Percentiles rank a stretch among this genome's conserved stretches.
Evolutionary conservation across 768 basidiomycete genomes (phyloP).

Genomic region (Royoungia palumana): DNA sequence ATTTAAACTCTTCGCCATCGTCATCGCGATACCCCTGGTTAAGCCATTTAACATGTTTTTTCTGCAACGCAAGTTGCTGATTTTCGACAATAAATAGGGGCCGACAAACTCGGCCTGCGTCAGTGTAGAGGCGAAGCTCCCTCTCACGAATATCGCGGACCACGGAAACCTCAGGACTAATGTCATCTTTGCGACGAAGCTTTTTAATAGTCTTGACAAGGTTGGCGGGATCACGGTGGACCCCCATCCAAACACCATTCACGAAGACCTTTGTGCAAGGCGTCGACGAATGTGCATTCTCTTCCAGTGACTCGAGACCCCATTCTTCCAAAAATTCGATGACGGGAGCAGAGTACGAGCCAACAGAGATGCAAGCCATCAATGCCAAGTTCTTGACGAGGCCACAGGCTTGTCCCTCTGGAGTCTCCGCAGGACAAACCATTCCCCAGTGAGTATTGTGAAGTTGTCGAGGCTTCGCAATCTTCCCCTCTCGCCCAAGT

Average conservation of each 20-base stretch:
- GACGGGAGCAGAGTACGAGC: slow-evolving; percentile 91
- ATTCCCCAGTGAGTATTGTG: slow-evolving; percentile 99
- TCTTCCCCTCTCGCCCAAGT: slow-evolving; percentile 96
- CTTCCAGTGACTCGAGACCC: slow-evolving; percentile 93
- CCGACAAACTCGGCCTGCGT: slow-evolving; percentile 94
- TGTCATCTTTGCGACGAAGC: slow-evolving; percentile 89
- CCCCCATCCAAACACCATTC: slow-evolving; percentile 99
- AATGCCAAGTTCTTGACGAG: slow-evolving; percentile 97
- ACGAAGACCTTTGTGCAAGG: slow-evolving; percentile 96
- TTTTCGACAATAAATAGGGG: slow-evolving; percentile 96
- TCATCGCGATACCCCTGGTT: slow-evolving; percentile 55
- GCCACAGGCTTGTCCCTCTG: slow-evolving; percentile 99
- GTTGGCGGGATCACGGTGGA: slow-evolving; percentile 91
- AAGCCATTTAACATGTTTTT: slow-evolving; percentile 79
- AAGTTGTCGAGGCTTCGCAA: slow-evolving; percentile 97
- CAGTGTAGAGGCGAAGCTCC: slow-evolving; percentile 92
- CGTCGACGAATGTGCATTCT: slow-evolving; percentile 81
- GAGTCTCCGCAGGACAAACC: slow-evolving; percentile 99
- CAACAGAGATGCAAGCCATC: slow-evolving; percentile 98
- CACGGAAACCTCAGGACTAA: slow-evolving; percentile 93
- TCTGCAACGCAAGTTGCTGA: slow-evolving; percentile 78
- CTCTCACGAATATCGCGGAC: slow-evolving; percentile 97
- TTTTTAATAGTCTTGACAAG: slow-evolving; percentile 92
- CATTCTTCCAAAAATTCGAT: slow-evolving; percentile 99
- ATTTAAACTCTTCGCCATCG: slow-evolving; percentile 63